Conservation (phyloP, 257 asterid genomes). For the Solanum sitiens region DNA sequence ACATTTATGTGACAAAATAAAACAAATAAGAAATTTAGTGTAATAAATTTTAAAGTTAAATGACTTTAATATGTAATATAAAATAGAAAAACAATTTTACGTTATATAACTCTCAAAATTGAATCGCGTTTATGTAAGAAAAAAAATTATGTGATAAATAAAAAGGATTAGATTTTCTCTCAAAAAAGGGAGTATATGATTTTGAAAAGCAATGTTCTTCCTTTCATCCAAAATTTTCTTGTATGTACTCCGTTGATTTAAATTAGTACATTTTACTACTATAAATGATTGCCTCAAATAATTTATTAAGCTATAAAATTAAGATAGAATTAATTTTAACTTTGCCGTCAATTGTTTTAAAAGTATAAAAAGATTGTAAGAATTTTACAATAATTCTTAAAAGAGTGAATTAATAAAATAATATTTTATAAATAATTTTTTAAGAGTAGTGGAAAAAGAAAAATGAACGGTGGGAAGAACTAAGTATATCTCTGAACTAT, state of each 20-base stretch:
- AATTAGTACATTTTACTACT: background rate
- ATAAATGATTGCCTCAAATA: background rate
- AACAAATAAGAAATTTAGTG: too few species aligned
- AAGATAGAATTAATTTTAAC: too few species aligned
- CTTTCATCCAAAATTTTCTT: background rate
- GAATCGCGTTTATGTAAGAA: background rate
- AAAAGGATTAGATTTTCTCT: background rate
- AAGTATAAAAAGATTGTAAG: background rate
- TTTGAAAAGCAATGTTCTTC: background rate
- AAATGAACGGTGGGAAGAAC: too few species aligned
- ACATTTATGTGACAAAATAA: too few species aligned
- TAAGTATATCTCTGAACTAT: too few species aligned
- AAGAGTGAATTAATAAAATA: background rate
- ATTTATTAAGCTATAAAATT: too few species aligned
- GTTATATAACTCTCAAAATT: background rate
- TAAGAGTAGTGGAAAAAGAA: too few species aligned
- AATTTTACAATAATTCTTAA: too few species aligned
- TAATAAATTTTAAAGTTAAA: too few species aligned
- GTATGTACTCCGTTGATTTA: background rate
- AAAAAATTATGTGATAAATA: background rate
- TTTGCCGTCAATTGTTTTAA: too few species aligned
- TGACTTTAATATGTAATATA: background rate
- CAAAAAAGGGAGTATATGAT: background rate
- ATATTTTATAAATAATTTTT: too few species aligned
- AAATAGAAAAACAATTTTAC: background rate